phyloP scores from a whole-genome alignment of 306 rosid genomes.

The Rosa chinensis region DNA sequence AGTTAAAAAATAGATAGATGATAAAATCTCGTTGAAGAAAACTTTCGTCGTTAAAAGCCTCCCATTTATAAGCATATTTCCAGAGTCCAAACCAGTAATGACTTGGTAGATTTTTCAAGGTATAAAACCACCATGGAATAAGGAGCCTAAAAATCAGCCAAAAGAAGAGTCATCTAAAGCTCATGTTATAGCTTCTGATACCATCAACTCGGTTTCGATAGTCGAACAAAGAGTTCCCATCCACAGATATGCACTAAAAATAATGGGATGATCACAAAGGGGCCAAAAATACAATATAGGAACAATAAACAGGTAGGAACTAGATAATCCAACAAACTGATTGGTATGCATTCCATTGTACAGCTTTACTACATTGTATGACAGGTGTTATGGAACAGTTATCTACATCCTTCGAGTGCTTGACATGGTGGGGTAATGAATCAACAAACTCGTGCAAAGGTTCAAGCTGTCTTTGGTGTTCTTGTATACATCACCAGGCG shows the following conservation, averaged over 20 bases:
- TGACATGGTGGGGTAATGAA: background rate
- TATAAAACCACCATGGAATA: too few relatives aligned
- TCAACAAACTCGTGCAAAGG: constrained; percentile 7
- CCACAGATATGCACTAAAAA: background rate
- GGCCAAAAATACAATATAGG: background rate
- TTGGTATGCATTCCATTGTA: background rate
- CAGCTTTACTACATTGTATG: constrained; percentile 19
- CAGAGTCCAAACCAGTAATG: too few relatives aligned
- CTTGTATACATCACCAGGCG: constrained; percentile 2
- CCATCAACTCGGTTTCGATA: background rate
- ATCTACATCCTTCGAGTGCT: constrained; percentile 38
- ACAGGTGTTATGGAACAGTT: constrained; percentile 29
- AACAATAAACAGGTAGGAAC: background rate
- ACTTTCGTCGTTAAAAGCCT: too few relatives aligned
- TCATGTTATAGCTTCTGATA: background rate
- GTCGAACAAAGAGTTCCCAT: background rate
- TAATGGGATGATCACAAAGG: background rate
- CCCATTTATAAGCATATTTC: too few relatives aligned
- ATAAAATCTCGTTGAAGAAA: too few relatives aligned
- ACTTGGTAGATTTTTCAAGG: too few relatives aligned
- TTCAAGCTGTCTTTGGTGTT: constrained; percentile 1
- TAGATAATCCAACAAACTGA: background rate
- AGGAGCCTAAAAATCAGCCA: background rate
- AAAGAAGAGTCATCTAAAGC: background rate
- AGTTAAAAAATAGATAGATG: too few relatives aligned